A percentile compares a stretch with the other conserved stretches of the same genome.
Conservation (phyloP, 441 rosid genomes). For the Adansonia gregorii region DNA sequence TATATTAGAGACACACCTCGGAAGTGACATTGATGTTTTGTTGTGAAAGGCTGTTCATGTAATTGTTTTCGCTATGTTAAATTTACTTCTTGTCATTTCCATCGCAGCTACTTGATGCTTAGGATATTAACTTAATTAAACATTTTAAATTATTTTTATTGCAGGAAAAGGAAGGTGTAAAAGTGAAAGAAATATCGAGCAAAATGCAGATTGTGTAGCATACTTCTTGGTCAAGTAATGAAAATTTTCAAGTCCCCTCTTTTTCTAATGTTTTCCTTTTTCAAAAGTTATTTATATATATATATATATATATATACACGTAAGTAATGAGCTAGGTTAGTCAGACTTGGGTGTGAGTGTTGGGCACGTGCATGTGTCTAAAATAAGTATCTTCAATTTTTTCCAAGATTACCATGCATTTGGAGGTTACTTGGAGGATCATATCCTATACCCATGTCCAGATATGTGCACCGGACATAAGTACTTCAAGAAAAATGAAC, state of each 20-base stretch:
- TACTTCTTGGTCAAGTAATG: slow-evolving; percentile 29
- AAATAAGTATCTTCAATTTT: too few species aligned
- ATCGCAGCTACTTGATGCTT: neutral
- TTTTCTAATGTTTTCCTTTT: slow-evolving; percentile 2
- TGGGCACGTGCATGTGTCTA: too few species aligned
- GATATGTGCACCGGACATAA: too few species aligned
- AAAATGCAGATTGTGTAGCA: slow-evolving; percentile 48
- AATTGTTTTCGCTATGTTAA: neutral
- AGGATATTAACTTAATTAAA: neutral
- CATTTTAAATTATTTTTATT: neutral
- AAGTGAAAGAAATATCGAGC: slow-evolving; percentile 46
- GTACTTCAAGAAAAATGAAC: too few species aligned
- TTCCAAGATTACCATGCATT: neutral
- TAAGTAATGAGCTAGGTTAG: too few species aligned
- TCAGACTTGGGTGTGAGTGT: too few species aligned
- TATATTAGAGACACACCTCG: neutral
- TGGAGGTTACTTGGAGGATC: too few species aligned
- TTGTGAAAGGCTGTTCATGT: neutral
- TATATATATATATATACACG: neutral
- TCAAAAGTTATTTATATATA: neutral
- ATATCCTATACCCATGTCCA: too few species aligned
- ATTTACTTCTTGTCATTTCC: neutral
- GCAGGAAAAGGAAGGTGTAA: slow-evolving; percentile 54
- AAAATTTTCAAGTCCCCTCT: neutral
- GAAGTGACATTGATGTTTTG: slow-evolving; percentile 9